A percentile compares a stretch with the other conserved stretches of the same genome.
These are phyloP conservation scores for Mariannaea sp. DNA, from an alignment of 2,329 filamentous ascomycete species.

Conservation along the genomic window DNA sequence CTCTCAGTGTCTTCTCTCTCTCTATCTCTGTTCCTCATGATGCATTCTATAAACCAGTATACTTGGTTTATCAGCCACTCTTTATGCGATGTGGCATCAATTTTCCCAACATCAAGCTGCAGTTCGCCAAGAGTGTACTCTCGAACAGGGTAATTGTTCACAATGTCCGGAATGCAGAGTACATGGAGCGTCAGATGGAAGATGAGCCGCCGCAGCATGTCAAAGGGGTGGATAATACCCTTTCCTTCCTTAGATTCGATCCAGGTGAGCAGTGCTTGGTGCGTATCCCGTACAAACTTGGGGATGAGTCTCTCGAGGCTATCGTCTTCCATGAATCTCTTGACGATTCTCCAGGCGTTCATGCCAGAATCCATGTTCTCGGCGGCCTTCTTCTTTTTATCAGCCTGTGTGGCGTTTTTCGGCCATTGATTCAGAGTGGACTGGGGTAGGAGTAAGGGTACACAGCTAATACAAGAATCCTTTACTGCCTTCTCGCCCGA, in stretches of 20 bases:
- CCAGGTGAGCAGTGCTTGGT: slow-evolving; percentile 7
- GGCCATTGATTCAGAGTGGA: neutral
- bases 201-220: slow-evolving; percentile 56
- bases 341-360: slow-evolving; percentile 39
- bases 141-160: slow-evolving; percentile 49
- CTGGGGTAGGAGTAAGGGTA: too few species aligned
- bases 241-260: neutral
- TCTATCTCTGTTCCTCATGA: slow-evolving; percentile 45
- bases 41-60: neutral
- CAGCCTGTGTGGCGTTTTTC: neutral
- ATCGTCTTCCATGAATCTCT: slow-evolving; percentile 45
- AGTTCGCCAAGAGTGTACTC: slow-evolving; percentile 49
- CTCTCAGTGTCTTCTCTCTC: slow-evolving; percentile 48
- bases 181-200: slow-evolving; percentile 59
- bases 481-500: too few species aligned
- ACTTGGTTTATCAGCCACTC: neutral
- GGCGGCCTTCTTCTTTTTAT: neutral
- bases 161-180: slow-evolving; percentile 51
- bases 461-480: too few species aligned
- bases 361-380: neutral
- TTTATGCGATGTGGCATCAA: slow-evolving; percentile 53
- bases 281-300: slow-evolving; percentile 48
- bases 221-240: slow-evolving; percentile 54
- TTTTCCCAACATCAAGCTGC: slow-evolving; percentile 51
- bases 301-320: slow-evolving; percentile 43